Evolutionary conservation across 2,329 filamentous ascomycete species (phyloP).

Genomic region (Dactylellina parvicollis): DNA sequence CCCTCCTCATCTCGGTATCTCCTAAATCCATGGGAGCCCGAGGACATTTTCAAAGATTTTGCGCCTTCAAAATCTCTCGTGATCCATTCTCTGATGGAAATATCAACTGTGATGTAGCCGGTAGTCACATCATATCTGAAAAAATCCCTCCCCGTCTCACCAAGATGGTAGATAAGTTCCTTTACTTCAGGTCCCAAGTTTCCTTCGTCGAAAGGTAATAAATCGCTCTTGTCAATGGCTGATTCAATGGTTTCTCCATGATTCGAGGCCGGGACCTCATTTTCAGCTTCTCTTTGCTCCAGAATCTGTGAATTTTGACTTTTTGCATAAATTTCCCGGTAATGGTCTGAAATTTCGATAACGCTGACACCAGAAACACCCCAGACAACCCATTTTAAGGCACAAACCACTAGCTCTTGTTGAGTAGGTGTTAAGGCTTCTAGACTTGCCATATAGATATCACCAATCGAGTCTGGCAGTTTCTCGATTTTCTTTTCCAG

Average conservation of each 20-base stretch:
- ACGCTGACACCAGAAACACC: constrained; percentile 21
- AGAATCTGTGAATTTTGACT: too few relatives aligned
- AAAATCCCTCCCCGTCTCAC: constrained; percentile 15
- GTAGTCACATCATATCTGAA: constrained; percentile 16
- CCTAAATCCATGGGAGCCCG: not conserved
- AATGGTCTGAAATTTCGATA: constrained; percentile 41
- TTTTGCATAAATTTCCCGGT: constrained; percentile 21
- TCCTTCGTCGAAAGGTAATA: constrained; percentile 17
- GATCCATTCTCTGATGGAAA: constrained; percentile 44
- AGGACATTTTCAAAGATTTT: not conserved
- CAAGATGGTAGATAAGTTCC: constrained; percentile 27
- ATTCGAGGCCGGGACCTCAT: too few relatives aligned
- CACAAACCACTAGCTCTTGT: constrained; percentile 32
- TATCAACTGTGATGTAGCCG: constrained; percentile 25
- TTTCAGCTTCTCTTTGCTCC: too few relatives aligned
- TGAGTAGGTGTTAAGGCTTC: constrained; percentile 30
- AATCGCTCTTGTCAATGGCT: not conserved
- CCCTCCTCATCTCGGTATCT: constrained; percentile 14
- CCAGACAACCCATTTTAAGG: constrained; percentile 42
- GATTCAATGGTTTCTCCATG: not conserved
- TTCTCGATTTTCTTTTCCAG: constrained; percentile 15
- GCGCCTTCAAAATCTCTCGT: not conserved
- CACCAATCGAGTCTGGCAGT: constrained; percentile 21
- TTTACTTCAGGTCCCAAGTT: constrained; percentile 29
- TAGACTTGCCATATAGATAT: constrained; percentile 36